These are phyloP conservation scores for Solanum ossicruentum DNA, from an alignment of 257 asterid genomes.

Conservation along the genomic window DNA sequence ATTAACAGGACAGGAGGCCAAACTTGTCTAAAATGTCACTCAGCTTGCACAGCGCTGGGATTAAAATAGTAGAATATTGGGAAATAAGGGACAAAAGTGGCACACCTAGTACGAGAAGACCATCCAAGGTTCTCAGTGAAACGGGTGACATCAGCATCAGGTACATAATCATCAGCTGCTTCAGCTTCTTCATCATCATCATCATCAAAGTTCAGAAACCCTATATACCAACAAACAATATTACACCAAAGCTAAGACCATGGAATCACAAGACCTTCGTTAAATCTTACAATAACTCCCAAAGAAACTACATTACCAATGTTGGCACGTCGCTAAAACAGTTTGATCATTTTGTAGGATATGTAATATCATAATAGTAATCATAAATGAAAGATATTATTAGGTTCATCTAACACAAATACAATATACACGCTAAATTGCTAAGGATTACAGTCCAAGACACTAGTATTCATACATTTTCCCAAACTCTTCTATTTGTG, in stretches of 20 bases:
- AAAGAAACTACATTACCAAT: background rate
- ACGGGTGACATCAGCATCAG: slow-evolving; percentile 45
- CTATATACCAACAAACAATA: slow-evolving; percentile 31
- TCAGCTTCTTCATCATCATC: slow-evolving; percentile 71
- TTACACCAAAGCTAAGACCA: background rate
- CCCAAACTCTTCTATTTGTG: background rate
- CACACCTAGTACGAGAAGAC: slow-evolving; percentile 97
- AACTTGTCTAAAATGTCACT: background rate
- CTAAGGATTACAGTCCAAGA: background rate
- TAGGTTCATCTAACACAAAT: background rate
- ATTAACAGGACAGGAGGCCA: background rate
- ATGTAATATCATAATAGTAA: background rate
- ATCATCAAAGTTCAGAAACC: slow-evolving; percentile 74
- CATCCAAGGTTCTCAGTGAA: slow-evolving; percentile 83
- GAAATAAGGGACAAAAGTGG: background rate
- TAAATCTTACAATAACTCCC: background rate
- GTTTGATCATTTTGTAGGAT: background rate
- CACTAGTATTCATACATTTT: background rate
- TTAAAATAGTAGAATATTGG: background rate
- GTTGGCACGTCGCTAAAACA: background rate
- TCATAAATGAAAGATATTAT: background rate
- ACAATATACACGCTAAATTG: background rate
- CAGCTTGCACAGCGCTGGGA: background rate
- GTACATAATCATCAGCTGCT: slow-evolving; percentile 49
- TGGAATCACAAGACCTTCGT: background rate